Evolutionary conservation across 2,329 filamentous ascomycete genomes (phyloP), one percentile per base, ranked within the genome.

Genomic region (Scedosporium minutisporum): DNA sequence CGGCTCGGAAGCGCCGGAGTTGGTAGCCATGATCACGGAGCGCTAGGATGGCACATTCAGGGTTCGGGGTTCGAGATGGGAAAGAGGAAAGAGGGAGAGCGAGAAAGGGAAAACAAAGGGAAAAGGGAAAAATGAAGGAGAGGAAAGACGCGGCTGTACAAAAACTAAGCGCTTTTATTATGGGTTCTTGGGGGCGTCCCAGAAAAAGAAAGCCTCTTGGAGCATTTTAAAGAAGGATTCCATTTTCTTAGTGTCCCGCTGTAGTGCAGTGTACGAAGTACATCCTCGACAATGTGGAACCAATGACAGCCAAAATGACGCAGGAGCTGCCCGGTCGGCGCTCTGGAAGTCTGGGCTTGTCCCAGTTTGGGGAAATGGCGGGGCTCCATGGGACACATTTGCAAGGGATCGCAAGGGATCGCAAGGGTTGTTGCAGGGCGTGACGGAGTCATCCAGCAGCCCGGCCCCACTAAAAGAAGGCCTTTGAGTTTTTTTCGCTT

Each of bases 1-100:
- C 16, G 60, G 44, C 16, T 48, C 61, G 53, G 61, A 57, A 58
- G 61, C 55, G 38, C 53, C 61, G 61, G 61, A 62, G 55, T 58
- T 18, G 21, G 61, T 58, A 12, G 60, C 57, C 61, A 64, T 63
- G 33, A 44, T 59, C 21, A 21, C 23, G 25, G 29, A 23, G 29
- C 7, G 59, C 6, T 27, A 27, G 3, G 53, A 27, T n/a, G 7
- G 58, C 41, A 21, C 38, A n/a, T 25, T 9, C 33, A 48, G 44
- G 6, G 14, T 46, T n/a, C 3, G 57, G 23, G 33, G 44, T 18
- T 21, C 12, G 38, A 12, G 41, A 27, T 60, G 41, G 58, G n/a
- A 25, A 23, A 44, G 58, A 16, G 21, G 33, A 14, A 18, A 38
- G 18, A 48, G 44, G 18, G 3, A n/a, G 44, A 21, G 18, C 2